Conservation (phyloP, 257 asterid genomes). For the Prunella vulgaris region DNA sequence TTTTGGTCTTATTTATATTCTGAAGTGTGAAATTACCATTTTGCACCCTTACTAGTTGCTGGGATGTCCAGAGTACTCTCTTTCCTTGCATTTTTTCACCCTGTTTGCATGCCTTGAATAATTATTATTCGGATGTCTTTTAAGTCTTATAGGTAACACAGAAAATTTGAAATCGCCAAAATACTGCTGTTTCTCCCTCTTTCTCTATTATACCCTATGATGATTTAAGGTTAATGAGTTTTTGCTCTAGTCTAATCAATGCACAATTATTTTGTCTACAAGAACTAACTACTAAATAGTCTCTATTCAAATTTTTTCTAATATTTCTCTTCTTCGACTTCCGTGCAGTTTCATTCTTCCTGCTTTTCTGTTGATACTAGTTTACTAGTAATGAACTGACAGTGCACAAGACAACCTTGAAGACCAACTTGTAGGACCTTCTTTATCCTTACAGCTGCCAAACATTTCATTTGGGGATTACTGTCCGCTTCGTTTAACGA, state of each 20-base stretch:
- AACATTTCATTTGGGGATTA: neutral
- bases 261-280: neutral
- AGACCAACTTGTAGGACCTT: constrained; percentile 14
- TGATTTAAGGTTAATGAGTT: neutral
- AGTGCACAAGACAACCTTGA: neutral
- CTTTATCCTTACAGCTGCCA: neutral
- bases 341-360: constrained; percentile 12
- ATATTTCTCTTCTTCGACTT: constrained; percentile 7
- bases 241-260: neutral
- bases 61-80: neutral
- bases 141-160: neutral
- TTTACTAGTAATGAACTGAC: constrained; percentile 11
- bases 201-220: neutral
- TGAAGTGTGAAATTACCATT: neutral
- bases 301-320: neutral
- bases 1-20: neutral
- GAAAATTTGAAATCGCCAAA: neutral
- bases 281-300: neutral
- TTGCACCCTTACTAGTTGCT: neutral
- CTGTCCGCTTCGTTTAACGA: neutral
- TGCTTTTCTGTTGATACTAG: constrained; percentile 8
- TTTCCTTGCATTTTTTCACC: neutral
- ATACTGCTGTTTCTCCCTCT: too few species aligned
- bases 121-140: neutral
- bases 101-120: neutral